phyloP scores from a whole-genome alignment of 2,329 filamentous ascomycete species.

The Cytospora mali region DNA sequence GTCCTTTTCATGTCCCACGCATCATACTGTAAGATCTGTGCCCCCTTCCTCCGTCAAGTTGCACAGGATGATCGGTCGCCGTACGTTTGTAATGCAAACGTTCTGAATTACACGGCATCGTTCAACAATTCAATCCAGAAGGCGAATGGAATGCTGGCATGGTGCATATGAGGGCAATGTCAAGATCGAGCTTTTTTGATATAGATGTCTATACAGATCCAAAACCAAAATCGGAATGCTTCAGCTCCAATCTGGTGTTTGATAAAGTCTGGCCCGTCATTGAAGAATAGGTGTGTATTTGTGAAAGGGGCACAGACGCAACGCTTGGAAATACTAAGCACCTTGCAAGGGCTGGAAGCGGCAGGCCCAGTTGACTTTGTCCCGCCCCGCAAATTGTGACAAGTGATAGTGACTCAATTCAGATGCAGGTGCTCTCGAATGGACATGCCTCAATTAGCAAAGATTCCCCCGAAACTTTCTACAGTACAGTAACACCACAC shows the following conservation, averaged over 20 bases:
- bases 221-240: not conserved
- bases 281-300: not conserved
- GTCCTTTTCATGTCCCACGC: not conserved
- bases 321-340: not conserved
- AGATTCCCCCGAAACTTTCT: slow-evolving; percentile 11
- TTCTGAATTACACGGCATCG: not conserved
- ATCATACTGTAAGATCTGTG: not conserved
- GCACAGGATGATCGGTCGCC: not conserved
- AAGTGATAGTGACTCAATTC: not conserved
- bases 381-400: not conserved
- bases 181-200: not conserved
- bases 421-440: slow-evolving; percentile 22
- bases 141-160: not conserved
- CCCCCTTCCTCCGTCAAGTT: not conserved
- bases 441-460: slow-evolving; percentile 24
- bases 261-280: not conserved
- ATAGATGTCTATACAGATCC: not conserved
- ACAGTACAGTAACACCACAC: not conserved
- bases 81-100: not conserved
- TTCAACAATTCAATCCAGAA: not conserved
- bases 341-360: too few relatives aligned
- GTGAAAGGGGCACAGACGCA: not conserved
- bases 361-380: too few relatives aligned
- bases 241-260: too few relatives aligned
- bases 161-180: not conserved